Conservation (phyloP, 345 rosid genomes). For the Eutrema japonicum region DNA sequence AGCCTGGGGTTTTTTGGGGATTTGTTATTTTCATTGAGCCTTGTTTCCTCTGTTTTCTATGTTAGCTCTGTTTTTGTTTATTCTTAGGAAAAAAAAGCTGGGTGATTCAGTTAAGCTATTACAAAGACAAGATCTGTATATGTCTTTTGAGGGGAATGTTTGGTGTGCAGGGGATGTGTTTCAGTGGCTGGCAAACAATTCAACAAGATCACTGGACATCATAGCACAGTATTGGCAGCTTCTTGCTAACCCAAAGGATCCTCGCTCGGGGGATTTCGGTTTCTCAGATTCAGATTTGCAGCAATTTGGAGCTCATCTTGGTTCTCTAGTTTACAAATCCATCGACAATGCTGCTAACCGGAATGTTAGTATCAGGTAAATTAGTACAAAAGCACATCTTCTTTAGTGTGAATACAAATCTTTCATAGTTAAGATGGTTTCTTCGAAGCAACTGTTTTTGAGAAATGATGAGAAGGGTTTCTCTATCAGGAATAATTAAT, state of each 20-base stretch:
- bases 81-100: background rate
- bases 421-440: background rate
- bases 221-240: slow-evolving; percentile 93
- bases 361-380: slow-evolving; percentile 68
- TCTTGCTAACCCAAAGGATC: slow-evolving; percentile 62
- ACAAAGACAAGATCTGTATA: background rate
- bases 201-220: slow-evolving; percentile 65
- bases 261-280: slow-evolving; percentile 81
- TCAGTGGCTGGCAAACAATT: slow-evolving; percentile 77
- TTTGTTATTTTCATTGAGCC: background rate
- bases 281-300: slow-evolving; percentile 58
- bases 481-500: background rate
- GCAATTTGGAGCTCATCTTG: slow-evolving; percentile 61
- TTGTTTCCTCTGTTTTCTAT: slow-evolving; percentile 24
- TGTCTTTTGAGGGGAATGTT: background rate
- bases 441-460: background rate
- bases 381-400: background rate
- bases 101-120: slow-evolving; percentile 1
- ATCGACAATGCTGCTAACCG: slow-evolving; percentile 69
- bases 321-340: slow-evolving; percentile 62
- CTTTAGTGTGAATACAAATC: background rate
- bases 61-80: slow-evolving; percentile 19
- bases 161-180: slow-evolving; percentile 65
- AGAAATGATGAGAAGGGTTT: background rate
- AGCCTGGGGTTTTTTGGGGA: too few relatives aligned